These are phyloP conservation scores for Lanmaoa pseudosensibilis DNA, from an alignment of 768 basidiomycete species.

Conservation along the genomic window DNA sequence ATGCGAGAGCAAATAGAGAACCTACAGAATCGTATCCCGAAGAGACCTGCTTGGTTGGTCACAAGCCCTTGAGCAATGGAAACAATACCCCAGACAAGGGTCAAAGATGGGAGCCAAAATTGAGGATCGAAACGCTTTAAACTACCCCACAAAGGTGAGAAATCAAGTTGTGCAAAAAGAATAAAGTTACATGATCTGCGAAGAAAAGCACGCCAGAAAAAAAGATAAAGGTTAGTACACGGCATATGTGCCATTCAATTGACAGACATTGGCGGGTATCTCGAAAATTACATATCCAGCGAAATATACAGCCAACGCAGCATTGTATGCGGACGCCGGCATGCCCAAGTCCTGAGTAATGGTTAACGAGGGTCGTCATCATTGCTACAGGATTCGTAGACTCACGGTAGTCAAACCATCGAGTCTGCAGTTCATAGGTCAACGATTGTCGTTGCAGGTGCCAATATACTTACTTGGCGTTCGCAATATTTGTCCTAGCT, in stretches of 20 bases:
- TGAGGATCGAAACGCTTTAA: conserved; percentile 61
- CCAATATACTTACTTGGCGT: conserved; percentile 34
- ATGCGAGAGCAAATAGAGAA: conserved; percentile 1
- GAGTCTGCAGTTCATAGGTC: conserved; percentile 37
- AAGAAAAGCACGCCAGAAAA: neutral
- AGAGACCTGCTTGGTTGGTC: conserved; percentile 51
- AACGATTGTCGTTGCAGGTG: neutral
- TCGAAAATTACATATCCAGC: conserved; percentile 62
- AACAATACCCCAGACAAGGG: conserved; percentile 57
- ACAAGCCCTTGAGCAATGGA: conserved; percentile 57
- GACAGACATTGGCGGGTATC: conserved; percentile 53
- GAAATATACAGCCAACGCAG: conserved; percentile 58
- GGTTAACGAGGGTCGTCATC: neutral
- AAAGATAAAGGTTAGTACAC: neutral
- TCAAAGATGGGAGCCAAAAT: conserved; percentile 60
- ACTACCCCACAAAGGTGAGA: conserved; percentile 29
- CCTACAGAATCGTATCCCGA: conserved; percentile 54
- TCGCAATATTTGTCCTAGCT: conserved; percentile 38
- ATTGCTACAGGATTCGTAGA: neutral
- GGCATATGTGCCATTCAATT: too few species aligned
- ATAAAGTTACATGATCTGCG: conserved; percentile 28
- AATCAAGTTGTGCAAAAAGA: neutral
- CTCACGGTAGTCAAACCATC: conserved; percentile 50
- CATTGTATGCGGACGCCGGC: conserved; percentile 53
- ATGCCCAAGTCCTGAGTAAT: conserved; percentile 48